Conservation (phyloP, 257 asterid species). For the Jacaranda mimosifolia region DNA sequence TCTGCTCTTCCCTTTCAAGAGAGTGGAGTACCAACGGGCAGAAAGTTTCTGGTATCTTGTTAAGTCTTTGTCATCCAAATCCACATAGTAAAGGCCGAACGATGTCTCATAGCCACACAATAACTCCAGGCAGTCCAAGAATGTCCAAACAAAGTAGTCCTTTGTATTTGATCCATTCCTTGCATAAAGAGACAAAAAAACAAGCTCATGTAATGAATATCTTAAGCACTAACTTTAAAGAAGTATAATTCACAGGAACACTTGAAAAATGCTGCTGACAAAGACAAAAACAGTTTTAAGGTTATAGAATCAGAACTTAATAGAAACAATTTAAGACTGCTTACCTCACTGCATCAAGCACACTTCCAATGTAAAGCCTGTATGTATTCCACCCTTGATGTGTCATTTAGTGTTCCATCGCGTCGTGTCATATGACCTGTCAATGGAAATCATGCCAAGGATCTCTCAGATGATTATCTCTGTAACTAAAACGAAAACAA, state of each 20-base stretch:
- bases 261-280: no score
- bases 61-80: constrained; percentile 58
- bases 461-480: no score
- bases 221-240: not conserved
- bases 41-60: constrained; percentile 57
- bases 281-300: not conserved
- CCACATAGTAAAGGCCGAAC: constrained; percentile 63
- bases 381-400: constrained; percentile 52
- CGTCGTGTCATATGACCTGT: constrained; percentile 53
- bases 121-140: constrained; percentile 68
- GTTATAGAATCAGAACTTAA: not conserved
- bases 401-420: constrained; percentile 52
- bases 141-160: constrained; percentile 71
- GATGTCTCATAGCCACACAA: constrained; percentile 44
- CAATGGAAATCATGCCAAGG: constrained; percentile 1
- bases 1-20: constrained; percentile 49
- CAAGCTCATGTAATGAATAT: not conserved
- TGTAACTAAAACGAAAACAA: not conserved
- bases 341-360: constrained; percentile 65
- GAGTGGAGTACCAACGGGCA: constrained; percentile 57
- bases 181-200: not conserved
- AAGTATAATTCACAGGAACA: no score
- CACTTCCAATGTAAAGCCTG: constrained; percentile 53
- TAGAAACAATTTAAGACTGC: not conserved
- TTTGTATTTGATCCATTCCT: constrained; percentile 64